phyloP scores from a whole-genome alignment of 1,139 yeast genomes.

The Candida pseudoviswanathii region DNA sequence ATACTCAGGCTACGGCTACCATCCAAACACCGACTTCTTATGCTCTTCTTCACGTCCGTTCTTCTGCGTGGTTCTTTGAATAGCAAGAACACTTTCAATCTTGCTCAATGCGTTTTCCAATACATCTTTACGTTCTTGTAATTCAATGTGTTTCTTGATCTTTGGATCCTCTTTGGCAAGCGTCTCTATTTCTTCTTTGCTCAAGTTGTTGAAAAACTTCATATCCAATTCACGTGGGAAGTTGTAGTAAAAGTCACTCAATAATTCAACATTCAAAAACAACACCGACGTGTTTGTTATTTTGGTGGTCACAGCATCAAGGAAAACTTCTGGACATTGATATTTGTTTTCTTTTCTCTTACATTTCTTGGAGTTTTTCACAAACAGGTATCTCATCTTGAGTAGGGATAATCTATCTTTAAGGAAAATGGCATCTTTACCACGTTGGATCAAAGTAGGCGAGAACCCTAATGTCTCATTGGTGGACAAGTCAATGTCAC shows the following conservation, averaged over 20 bases:
- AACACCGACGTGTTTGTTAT: conserved; percentile 90
- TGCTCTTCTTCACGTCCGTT: conserved; percentile 12
- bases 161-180: conserved; percentile 96
- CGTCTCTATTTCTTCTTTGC: conserved; percentile 76
- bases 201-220: conserved; percentile 63
- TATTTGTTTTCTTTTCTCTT: conserved; percentile 77
- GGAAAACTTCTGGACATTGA: conserved; percentile 90
- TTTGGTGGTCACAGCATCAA: conserved; percentile 91
- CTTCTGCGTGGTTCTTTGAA: conserved; percentile 48
- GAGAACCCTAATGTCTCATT: conserved; percentile 80
- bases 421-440: conserved; percentile 84
- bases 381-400: conserved; percentile 72
- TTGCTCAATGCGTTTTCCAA: conserved; percentile 81
- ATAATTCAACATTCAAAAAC: conserved; percentile 87
- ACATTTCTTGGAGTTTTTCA: conserved; percentile 74
- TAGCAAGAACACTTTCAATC: conserved; percentile 84
- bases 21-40: conserved; percentile 18
- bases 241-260: conserved; percentile 93
- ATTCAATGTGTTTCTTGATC: conserved; percentile 83
- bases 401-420: conserved; percentile 74
- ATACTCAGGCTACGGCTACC: conserved; percentile 11
- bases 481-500: conserved; percentile 44
- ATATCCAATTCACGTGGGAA: conserved; percentile 92
- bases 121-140: conserved; percentile 89
- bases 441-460: conserved; percentile 66